phyloP scores from a whole-genome alignment of 2,329 filamentous ascomycete species.

The Verticillium klebahnii region DNA sequence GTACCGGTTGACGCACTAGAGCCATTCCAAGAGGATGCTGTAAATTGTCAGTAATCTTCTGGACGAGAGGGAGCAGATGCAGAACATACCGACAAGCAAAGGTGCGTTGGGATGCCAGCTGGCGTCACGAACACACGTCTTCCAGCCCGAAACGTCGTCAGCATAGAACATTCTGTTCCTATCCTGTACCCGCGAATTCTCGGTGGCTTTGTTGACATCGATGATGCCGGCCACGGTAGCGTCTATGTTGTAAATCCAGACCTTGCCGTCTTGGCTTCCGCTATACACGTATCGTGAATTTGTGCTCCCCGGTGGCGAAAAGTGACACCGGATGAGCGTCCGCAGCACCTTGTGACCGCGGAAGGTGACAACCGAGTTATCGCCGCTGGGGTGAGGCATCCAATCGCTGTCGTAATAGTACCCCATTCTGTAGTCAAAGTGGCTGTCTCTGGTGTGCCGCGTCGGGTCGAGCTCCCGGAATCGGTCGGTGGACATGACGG shows the following conservation, averaged over 20 bases:
- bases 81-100: slow-evolving; percentile 59
- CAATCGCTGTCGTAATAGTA: slow-evolving; percentile 61
- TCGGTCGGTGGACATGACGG: slow-evolving; percentile 72
- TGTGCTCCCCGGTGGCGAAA: slow-evolving; percentile 80
- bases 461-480: slow-evolving; percentile 53
- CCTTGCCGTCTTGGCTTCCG: slow-evolving; percentile 82
- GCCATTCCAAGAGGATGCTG: slow-evolving; percentile 80
- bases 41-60: neutral
- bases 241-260: slow-evolving; percentile 92
- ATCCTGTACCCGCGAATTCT: slow-evolving; percentile 53
- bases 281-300: slow-evolving; percentile 92
- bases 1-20: slow-evolving; percentile 69
- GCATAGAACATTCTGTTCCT: slow-evolving; percentile 49
- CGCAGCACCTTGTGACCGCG: slow-evolving; percentile 83
- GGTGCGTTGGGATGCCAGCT: slow-evolving; percentile 88
- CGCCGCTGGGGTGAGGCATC: slow-evolving; percentile 66
- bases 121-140: slow-evolving; percentile 79
- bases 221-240: slow-evolving; percentile 75
- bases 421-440: slow-evolving; percentile 72
- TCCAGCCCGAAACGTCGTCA: slow-evolving; percentile 58
- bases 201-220: slow-evolving; percentile 70
- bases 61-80: neutral
- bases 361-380: slow-evolving; percentile 92
- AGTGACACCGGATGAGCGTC: slow-evolving; percentile 92
- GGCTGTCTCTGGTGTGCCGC: slow-evolving; percentile 46